Evolutionary conservation across 345 rosid species (phyloP).

Genomic region (Citrus cavaleriei): DNA sequence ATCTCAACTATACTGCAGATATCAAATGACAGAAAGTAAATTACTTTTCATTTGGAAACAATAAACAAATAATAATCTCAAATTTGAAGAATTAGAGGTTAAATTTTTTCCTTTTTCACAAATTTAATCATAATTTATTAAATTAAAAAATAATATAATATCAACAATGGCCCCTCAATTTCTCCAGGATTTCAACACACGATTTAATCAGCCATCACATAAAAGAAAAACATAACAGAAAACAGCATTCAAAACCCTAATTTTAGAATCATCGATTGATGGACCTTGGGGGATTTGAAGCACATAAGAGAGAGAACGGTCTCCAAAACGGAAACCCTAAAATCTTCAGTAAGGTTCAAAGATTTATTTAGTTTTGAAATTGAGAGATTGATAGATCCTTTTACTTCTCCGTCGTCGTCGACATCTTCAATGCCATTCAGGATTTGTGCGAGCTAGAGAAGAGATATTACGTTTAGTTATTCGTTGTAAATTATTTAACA

Average conservation of each 20-base stretch:
- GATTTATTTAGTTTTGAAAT: slow-evolving; percentile 53
- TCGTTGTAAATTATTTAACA: no score
- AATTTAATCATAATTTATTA: neutral
- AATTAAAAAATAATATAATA: neutral
- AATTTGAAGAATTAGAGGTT: neutral
- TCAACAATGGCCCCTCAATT: slow-evolving; percentile 45
- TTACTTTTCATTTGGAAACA: neutral
- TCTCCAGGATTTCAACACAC: slow-evolving; percentile 33
- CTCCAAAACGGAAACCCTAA: slow-evolving; percentile 54
- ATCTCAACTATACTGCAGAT: neutral
- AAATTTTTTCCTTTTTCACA: no score
- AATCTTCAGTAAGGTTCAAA: slow-evolving; percentile 42
- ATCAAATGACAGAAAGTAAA: neutral
- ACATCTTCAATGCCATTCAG: neutral
- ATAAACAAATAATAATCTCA: neutral
- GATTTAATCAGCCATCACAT: slow-evolving; percentile 26
- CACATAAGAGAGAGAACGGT: slow-evolving; percentile 62
- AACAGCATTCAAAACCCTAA: neutral
- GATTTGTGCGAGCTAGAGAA: slow-evolving; percentile 45
- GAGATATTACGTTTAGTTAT: slow-evolving; percentile 11
- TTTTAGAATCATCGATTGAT: neutral
- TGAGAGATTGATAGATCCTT: slow-evolving; percentile 32
- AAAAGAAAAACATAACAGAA: neutral
- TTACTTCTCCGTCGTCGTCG: neutral
- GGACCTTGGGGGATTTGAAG: slow-evolving; percentile 67